phyloP scores from a whole-genome alignment of 2,329 filamentous ascomycete species.

The Fusarium equiseti region DNA sequence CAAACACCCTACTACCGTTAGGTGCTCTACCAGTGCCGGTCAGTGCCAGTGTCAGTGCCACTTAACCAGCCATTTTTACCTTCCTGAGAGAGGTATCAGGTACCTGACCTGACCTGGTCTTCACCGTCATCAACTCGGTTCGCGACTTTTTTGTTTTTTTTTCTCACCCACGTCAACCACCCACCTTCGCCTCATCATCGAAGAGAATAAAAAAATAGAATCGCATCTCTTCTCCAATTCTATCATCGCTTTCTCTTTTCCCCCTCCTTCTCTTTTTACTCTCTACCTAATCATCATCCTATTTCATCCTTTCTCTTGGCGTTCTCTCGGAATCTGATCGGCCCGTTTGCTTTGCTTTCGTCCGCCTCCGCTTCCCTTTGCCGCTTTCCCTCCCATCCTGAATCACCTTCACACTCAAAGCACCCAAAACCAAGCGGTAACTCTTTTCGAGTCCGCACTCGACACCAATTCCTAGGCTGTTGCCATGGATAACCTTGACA shows the following conservation, averaged over 20 bases:
- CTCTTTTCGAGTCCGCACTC: conserved; percentile 43
- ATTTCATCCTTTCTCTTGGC: conserved; percentile 32
- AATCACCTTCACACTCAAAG: conserved; percentile 22
- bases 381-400: conserved; percentile 24
- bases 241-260: conserved; percentile 11
- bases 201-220: conserved; percentile 28
- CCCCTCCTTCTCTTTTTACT: conserved; percentile 1
- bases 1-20: neutral
- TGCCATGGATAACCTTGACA: conserved; percentile 53
- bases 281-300: conserved; percentile 7
- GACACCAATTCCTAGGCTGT: conserved; percentile 34
- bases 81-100: neutral
- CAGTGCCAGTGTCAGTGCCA: conserved; percentile 19
- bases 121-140: conserved; percentile 35
- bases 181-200: conserved; percentile 26
- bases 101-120: conserved; percentile 11
- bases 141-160: conserved; percentile 25
- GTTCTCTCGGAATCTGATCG: conserved; percentile 42
- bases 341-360: conserved; percentile 43
- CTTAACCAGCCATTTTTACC: conserved; percentile 15
- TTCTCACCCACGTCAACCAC: neutral
- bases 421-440: conserved; percentile 27
- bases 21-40: conserved; percentile 7
- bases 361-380: conserved; percentile 44
- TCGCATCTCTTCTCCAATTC: conserved; percentile 6